Percentiles rank a stretch among this genome's conserved stretches.
Conservation (phyloP, 257 asterid genomes). For the Fraxinus cuspidata region DNA sequence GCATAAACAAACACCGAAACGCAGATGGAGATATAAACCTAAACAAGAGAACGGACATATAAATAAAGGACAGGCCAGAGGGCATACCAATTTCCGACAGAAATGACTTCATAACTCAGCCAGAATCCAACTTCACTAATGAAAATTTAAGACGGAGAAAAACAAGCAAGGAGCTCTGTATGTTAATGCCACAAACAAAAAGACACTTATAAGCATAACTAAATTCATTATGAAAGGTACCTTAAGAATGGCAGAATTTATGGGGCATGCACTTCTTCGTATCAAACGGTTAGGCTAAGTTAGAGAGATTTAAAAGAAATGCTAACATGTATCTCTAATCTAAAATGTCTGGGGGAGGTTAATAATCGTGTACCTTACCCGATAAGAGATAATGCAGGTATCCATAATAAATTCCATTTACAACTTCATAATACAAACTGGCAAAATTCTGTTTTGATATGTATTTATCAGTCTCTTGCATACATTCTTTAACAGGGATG, state of each 20-base stretch:
- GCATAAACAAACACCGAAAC: not conserved
- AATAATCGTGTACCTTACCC: not conserved
- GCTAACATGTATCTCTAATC: too few species aligned
- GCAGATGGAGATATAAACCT: not conserved
- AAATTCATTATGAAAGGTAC: conserved; percentile 1
- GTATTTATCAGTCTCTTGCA: conserved; percentile 11
- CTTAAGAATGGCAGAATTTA: conserved; percentile 9
- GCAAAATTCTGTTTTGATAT: not conserved
- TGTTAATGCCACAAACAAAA: conserved; percentile 12
- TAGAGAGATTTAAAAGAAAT: not conserved
- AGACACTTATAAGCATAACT: conserved; percentile 21
- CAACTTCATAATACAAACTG: conserved; percentile 5
- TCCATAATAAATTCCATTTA: conserved; percentile 7
- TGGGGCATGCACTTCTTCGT: not conserved
- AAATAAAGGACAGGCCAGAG: not conserved
- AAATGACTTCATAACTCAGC: conserved; percentile 12
- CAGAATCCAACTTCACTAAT: conserved; percentile 4
- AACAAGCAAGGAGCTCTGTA: conserved; percentile 20
- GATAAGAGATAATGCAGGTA: not conserved
- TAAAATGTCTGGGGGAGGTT: not conserved
- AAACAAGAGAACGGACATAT: not conserved
- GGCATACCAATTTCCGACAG: conserved; percentile 30
- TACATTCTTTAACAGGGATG: conserved; percentile 1
- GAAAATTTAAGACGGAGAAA: conserved; percentile 19
- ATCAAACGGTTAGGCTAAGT: not conserved